Evolutionary conservation across 768 basidiomycete species (phyloP), one percentile per base, ranked within the genome.

Genomic region (Sarcodon aspratus): DNA sequence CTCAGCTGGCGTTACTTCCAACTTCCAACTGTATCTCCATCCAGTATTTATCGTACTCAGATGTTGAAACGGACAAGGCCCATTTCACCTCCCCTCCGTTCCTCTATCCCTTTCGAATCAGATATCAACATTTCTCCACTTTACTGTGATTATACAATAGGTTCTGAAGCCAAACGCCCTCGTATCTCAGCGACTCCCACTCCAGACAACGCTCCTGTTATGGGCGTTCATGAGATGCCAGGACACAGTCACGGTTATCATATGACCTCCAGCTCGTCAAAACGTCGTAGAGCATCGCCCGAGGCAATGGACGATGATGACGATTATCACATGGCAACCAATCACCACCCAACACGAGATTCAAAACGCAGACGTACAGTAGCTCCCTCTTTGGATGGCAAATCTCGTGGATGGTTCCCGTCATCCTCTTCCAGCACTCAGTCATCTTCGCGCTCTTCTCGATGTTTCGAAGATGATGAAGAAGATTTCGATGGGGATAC

Each of bases 301-400:
- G 40, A 42, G 17, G 17, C 7, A 5, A 42, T 42, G 40, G 64
- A 67, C 37, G 63, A 64, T 36, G 64, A 62, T 15, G 58, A 64
- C 18, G 60, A 59, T 17, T 5, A 31, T 17, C 10, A 21, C 10
- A n/a, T n/a, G 9, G 9, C 9, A 7, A 17, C 2, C 45, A 32
- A 42, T 13, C 40, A 13, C 17, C 17, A 8, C 40, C 8, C 9
- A 13, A 6, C 40, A 9, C 40, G 17, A 42, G 2, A 13, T 13
- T 27, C 5, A 5, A 13, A 42, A 42, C 13, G 27, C 11, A 15
- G 9, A 42, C 13, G 9, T 13, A 42, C 17, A 42, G 15, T 42
- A 8, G 21, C 21, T 27, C 21, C 40, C 40, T 17, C 15, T 27
- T 15, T 9, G 40, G 27, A 42, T 15, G 9, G 13, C 17, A 5